A percentile compares a stretch with the other conserved stretches of the same genome.
These are phyloP conservation scores for Bombardia bombarda DNA, from an alignment of 495 filamentous ascomycete species.

Conservation along the genomic window DNA sequence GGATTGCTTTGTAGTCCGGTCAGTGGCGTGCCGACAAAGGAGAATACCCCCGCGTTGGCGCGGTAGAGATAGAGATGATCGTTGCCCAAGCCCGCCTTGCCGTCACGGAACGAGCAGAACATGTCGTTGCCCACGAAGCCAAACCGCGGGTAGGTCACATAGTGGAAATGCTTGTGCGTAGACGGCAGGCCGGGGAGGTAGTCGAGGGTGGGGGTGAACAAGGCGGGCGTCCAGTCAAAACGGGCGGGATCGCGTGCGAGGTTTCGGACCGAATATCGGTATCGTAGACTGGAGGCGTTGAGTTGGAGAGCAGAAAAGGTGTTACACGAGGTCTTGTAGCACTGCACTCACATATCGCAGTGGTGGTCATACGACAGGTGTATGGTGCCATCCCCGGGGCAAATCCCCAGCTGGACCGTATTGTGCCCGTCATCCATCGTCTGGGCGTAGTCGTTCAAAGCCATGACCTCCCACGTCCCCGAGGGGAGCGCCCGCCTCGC, in stretches of 20 bases:
- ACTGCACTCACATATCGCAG: slow-evolving; percentile 25
- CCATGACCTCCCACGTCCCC: slow-evolving; percentile 31
- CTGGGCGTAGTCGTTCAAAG: slow-evolving; percentile 41
- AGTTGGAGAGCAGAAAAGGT: neutral
- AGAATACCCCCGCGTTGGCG: slow-evolving; percentile 13
- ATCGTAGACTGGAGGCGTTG: slow-evolving; percentile 21
- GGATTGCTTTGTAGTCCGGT: slow-evolving; percentile 37
- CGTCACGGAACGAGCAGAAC: slow-evolving; percentile 39
- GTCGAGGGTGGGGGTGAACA: slow-evolving; percentile 32
- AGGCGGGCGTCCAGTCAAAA: slow-evolving; percentile 25
- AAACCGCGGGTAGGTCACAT: slow-evolving; percentile 45
- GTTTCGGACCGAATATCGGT: slow-evolving; percentile 30
- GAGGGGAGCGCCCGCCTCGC: slow-evolving; percentile 31
- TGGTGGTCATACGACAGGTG: slow-evolving; percentile 41
- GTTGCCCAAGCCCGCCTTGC: slow-evolving; percentile 41
- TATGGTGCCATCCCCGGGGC: slow-evolving; percentile 38
- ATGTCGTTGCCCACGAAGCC: slow-evolving; percentile 20
- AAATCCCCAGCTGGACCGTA: slow-evolving; percentile 41
- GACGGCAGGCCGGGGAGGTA: slow-evolving; percentile 30
- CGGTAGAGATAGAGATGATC: slow-evolving; percentile 37
- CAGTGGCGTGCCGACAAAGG: slow-evolving; percentile 31
- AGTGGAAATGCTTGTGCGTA: slow-evolving; percentile 22
- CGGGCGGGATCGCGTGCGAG: slow-evolving; percentile 27
- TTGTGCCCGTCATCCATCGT: slow-evolving; percentile 43
- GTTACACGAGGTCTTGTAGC: neutral